phyloP scores from a whole-genome alignment of 192 early-diverging fungal species.

The Rhizophagus sp. region DNA sequence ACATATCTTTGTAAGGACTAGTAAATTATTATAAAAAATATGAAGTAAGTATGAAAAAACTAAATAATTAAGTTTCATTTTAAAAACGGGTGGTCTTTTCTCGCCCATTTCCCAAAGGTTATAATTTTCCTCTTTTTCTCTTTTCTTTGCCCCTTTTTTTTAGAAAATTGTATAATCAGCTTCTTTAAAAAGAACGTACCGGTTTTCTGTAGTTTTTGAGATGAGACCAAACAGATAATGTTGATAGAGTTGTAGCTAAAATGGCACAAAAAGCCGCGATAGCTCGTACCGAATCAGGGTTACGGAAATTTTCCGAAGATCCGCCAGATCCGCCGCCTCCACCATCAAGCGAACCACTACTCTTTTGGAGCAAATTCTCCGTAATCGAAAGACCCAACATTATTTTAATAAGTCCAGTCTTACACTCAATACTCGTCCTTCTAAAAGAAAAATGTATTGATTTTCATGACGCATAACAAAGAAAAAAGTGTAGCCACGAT shows the following conservation, averaged over 20 bases:
- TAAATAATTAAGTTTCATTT: too few species aligned
- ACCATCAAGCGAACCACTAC: background rate
- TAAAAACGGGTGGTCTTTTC: background rate
- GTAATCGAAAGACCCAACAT: too few species aligned
- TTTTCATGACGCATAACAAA: too few species aligned
- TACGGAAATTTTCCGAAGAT: background rate
- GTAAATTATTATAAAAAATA: background rate
- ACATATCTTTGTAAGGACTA: conserved; percentile 32
- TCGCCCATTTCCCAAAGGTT: background rate
- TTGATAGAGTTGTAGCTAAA: conserved; percentile 48
- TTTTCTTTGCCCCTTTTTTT: background rate
- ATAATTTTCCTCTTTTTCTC: background rate
- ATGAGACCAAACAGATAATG: conserved; percentile 55
- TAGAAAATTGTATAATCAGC: background rate
- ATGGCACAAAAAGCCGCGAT: conserved; percentile 52
- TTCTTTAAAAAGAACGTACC: conserved; percentile 35
- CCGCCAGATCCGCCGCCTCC: background rate
- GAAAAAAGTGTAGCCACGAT: too few species aligned
- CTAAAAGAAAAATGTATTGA: too few species aligned
- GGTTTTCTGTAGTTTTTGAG: conserved; percentile 63
- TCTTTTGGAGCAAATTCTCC: too few species aligned
- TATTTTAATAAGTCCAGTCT: too few species aligned
- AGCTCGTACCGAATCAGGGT: background rate
- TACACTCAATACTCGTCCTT: too few species aligned
- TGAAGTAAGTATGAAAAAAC: background rate